Evolutionary conservation across 768 basidiomycete species (phyloP), one percentile per base, ranked within the genome.

Genomic region (Xerocomellus dryophilus): DNA sequence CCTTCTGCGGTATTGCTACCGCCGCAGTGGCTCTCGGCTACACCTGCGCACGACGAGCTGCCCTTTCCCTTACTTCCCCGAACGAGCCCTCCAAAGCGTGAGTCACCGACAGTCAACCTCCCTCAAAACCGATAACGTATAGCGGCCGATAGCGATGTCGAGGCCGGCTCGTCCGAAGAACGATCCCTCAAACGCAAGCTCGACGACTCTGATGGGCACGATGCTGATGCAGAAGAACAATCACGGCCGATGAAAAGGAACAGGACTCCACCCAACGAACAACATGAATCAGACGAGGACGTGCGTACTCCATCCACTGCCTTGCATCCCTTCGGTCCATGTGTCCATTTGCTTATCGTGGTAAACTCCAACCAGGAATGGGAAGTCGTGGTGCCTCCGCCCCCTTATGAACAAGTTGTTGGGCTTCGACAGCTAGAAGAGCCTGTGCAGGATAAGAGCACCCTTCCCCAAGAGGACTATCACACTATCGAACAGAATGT

Each of bases 21-120:
- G 76, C 83, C 58, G 81, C 82, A 50, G 82, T 81, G 8, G 80
- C 79, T 14, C 75, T 83, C 23, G 80, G 82, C 46, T 84, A 83
- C 58, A 79, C 81, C 4, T 82, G 74, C 56, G 70, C 77, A 20
- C 78, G 81, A 47, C 78, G 76, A 52, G 68, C 66, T 10, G 59
- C 50, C 31, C 43, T 51, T 18, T 54, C 62, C 36, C 46, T 67
- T 11, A 42, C 57, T 42, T 36, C 65, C 34, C n/a, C 58, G 27
- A 53, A 53, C 60, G 52, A 61, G n/a, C 5, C 42, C 50, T 57
- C 58, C 61, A 61, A 55, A 62, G 61, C 57, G 69, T 72, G 56
- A 72, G 69, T 70, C 62, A 53, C 63, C 58, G 61, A 59, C 59
- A 68, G 42, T 60, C 60, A 69, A 27, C 64, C 53, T 59, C 59